Evolutionary conservation across 2,329 filamentous ascomycete genomes (phyloP).

Genomic region (Leptosphaerulina australis): DNA sequence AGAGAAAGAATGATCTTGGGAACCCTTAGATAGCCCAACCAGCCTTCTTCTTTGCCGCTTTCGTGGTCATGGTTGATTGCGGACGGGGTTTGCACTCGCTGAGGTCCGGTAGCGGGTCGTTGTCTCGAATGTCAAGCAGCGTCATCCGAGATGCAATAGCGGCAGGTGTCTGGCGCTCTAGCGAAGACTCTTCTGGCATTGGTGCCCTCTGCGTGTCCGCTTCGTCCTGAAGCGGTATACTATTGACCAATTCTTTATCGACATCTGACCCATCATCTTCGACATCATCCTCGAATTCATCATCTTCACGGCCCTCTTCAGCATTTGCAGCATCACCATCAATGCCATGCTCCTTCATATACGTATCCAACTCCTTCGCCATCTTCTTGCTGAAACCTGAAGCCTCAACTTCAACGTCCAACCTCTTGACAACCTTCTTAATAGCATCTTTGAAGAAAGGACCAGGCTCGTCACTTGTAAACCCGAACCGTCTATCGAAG

Average conservation of each 20-base stretch:
- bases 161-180: conserved; percentile 10
- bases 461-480: conserved; percentile 78
- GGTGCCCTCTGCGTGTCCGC: neutral
- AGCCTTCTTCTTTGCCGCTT: conserved; percentile 46
- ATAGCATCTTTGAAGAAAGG: conserved; percentile 86
- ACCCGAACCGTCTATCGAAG: conserved; percentile 87
- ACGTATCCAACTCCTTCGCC: conserved; percentile 89
- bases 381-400: conserved; percentile 97
- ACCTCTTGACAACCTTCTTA: conserved; percentile 70
- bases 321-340: conserved; percentile 57
- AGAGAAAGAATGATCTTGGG: neutral
- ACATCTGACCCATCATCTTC: conserved; percentile 13
- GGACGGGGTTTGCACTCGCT: conserved; percentile 36
- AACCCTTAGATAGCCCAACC: conserved; percentile 39
- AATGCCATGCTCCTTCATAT: conserved; percentile 75
- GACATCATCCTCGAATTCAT: conserved; percentile 24
- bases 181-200: neutral
- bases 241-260: conserved; percentile 1
- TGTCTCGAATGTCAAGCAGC: conserved; percentile 46
- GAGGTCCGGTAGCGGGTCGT: conserved; percentile 42
- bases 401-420: conserved; percentile 89
- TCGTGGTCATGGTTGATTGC: conserved; percentile 40
- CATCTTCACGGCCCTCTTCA: conserved; percentile 31
- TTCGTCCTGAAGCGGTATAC: neutral
- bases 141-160: conserved; percentile 42